Evolutionary conservation across 192 early-diverging fungal species (phyloP).

Genomic region (Podila horticola): DNA sequence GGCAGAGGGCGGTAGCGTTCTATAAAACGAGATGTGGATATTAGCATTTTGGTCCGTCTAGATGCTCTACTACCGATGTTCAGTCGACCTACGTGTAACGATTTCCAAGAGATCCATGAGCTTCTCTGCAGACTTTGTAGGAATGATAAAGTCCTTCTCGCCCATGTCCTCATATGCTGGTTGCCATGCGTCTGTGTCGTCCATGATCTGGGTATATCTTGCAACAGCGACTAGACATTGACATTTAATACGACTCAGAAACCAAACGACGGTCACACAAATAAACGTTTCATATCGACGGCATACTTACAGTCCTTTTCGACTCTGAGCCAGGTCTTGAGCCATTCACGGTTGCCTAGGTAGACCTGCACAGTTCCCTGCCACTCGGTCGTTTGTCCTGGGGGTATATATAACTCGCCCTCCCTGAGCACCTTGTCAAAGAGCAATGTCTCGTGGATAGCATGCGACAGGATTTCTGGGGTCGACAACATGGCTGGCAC

Average conservation of each 20-base stretch:
- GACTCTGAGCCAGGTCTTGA: conserved; percentile 75
- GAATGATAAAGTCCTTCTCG: conserved; percentile 61
- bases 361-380: conserved; percentile 59
- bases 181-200: conserved; percentile 70
- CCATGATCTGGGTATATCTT: conserved; percentile 71
- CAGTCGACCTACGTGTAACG: conserved; percentile 55
- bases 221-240: conserved; percentile 58
- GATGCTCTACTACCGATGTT: too few species aligned
- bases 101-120: conserved; percentile 70
- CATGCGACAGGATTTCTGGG: conserved; percentile 73
- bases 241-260: background rate
- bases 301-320: conserved; percentile 67
- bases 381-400: conserved; percentile 52
- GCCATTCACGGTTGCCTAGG: conserved; percentile 64
- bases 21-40: conserved; percentile 5
- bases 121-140: conserved; percentile 69
- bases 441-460: conserved; percentile 68
- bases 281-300: too few species aligned
- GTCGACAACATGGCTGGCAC: conserved; percentile 59
- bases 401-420: conserved; percentile 64
- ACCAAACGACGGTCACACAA: background rate
- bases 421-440: conserved; percentile 78
- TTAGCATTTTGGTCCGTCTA: too few species aligned
- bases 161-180: conserved; percentile 61
- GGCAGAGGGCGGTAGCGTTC: conserved; percentile 70